Percentiles rank a stretch among this genome's conserved stretches.
These are phyloP conservation scores for Apocynum venetum DNA, from an alignment of 257 asterid genomes.

Conservation along the genomic window DNA sequence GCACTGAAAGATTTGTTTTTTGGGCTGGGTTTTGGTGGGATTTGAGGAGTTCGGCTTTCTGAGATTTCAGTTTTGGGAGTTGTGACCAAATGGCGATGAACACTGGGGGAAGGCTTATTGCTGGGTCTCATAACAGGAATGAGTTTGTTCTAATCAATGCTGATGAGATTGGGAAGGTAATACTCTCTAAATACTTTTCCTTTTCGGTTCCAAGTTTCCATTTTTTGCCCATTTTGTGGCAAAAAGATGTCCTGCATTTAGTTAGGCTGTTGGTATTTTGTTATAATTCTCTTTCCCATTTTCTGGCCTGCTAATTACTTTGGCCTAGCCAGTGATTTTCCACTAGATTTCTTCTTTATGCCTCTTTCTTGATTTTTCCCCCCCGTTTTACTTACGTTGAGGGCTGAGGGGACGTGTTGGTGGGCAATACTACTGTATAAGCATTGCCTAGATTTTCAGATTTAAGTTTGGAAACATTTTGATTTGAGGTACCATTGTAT, in stretches of 20 bases:
- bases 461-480: neutral
- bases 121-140: constrained; percentile 86
- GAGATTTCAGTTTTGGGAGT: constrained; percentile 9
- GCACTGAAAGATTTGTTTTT: constrained; percentile 32
- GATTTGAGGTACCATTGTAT: neutral
- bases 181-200: constrained; percentile 16
- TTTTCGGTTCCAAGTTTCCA: constrained; percentile 14
- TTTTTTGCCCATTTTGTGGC: neutral
- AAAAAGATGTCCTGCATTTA: constrained; percentile 15
- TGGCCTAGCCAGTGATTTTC: neutral
- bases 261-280: neutral
- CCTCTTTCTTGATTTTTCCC: neutral
- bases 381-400: too few relatives aligned
- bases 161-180: constrained; percentile 75
- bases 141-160: constrained; percentile 77
- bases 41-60: constrained; percentile 25
- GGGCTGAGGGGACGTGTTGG: neutral
- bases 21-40: constrained; percentile 36
- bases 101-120: constrained; percentile 77
- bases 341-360: neutral
- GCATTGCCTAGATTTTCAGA: constrained; percentile 3
- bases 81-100: constrained; percentile 52
- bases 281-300: neutral
- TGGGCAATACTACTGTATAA: neutral
- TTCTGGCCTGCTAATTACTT: neutral